These are phyloP conservation scores for Nakaseomyces uthaithaninus DNA, from an alignment of 1,139 yeast species.

Conservation along the genomic window DNA sequence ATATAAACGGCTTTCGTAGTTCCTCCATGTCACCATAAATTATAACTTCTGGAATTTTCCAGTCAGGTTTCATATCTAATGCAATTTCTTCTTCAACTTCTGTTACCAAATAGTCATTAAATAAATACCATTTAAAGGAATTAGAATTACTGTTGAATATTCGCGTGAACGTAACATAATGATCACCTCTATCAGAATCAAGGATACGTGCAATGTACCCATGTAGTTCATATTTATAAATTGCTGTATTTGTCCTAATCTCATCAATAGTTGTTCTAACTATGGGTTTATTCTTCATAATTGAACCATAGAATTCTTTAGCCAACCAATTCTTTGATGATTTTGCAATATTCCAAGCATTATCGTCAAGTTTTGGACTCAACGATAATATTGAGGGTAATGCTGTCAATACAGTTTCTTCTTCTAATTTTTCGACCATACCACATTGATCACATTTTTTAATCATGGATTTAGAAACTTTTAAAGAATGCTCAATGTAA, in stretches of 20 bases:
- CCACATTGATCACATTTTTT: conserved; percentile 46
- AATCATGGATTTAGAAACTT: conserved; percentile 40
- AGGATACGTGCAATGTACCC: conserved; percentile 66
- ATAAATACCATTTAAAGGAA: conserved; percentile 59
- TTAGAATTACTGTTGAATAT: conserved; percentile 34
- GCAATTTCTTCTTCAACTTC: conserved; percentile 62
- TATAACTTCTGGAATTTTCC: conserved; percentile 79
- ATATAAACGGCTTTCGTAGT: conserved; percentile 33
- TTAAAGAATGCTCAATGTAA: conserved; percentile 54
- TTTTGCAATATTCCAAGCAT: conserved; percentile 42
- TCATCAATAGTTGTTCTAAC: conserved; percentile 36
- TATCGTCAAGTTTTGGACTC: conserved; percentile 46
- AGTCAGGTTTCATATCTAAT: conserved; percentile 55
- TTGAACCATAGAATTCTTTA: conserved; percentile 47
- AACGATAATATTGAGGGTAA: conserved; percentile 64
- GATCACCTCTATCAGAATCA: conserved; percentile 47
- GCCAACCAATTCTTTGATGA: conserved; percentile 49
- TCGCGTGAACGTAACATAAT: conserved; percentile 52
- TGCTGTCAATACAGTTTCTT: conserved; percentile 41
- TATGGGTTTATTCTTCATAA: conserved; percentile 35
- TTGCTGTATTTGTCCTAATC: conserved; percentile 29
- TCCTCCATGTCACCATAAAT: conserved; percentile 49
- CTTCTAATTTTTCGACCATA: conserved; percentile 46
- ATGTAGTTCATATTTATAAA: conserved; percentile 46
- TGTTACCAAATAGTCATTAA: conserved; percentile 88